Percentiles rank a stretch among this genome's conserved stretches.
Conservation (phyloP, 2,329 filamentous ascomycete species). For the Didymella segeticola region DNA sequence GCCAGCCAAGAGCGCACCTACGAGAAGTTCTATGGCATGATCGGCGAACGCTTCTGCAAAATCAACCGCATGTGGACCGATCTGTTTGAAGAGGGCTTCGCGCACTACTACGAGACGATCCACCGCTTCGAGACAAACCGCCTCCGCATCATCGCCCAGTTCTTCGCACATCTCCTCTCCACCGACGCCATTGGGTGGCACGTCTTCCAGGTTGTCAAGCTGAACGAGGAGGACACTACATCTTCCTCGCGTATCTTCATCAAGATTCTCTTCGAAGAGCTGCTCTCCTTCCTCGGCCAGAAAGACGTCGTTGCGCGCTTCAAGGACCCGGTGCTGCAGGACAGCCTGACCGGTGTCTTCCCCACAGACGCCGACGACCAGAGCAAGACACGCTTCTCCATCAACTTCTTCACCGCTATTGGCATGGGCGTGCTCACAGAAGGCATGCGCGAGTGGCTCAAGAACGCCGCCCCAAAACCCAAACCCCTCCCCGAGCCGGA, state of each 20-base stretch:
- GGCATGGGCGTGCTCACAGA: conserved; percentile 95
- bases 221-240: conserved; percentile 97
- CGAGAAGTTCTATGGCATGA: conserved; percentile 94
- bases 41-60: conserved; percentile 94
- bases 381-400: conserved; percentile 91
- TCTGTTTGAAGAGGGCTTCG: conserved; percentile 88
- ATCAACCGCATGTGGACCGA: conserved; percentile 94
- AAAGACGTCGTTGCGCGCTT: conserved; percentile 77
- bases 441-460: conserved; percentile 88
- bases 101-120: conserved; percentile 95
- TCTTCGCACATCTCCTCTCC: conserved; percentile 90
- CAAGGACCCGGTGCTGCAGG: conserved; percentile 75
- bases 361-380: conserved; percentile 80
- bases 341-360: conserved; percentile 85
- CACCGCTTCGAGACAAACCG: conserved; percentile 97
- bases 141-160: conserved; percentile 90
- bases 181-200: conserved; percentile 94
- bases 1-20: conserved; percentile 97
- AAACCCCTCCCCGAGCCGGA: conserved; percentile 59
- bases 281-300: conserved; percentile 86
- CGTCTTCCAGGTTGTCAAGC: conserved; percentile 79
- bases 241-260: conserved; percentile 97
- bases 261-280: conserved; percentile 95
- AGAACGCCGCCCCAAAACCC: conserved; percentile 83
- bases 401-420: conserved; percentile 99